A percentile compares a stretch with the other conserved stretches of the same genome.
Conservation (phyloP, 2,329 filamentous ascomycete species). For the Claviceps lovelessii region DNA sequence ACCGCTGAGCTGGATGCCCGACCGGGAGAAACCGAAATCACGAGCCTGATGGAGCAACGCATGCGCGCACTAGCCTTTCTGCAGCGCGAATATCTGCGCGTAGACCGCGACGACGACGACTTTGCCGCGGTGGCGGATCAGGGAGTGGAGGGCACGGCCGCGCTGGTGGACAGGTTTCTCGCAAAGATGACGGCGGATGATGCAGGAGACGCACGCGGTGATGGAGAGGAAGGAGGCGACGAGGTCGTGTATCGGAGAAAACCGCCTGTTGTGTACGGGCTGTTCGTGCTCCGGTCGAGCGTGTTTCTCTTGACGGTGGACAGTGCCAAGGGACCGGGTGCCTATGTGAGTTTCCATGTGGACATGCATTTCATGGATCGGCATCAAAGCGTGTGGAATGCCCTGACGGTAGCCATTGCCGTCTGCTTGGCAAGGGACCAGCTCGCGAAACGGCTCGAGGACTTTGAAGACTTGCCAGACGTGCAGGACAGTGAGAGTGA, state of each 20-base stretch:
- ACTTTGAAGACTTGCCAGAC: slow-evolving; percentile 20
- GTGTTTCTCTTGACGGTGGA: slow-evolving; percentile 27
- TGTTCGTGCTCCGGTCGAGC: slow-evolving; percentile 26
- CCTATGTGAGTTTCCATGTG: slow-evolving; percentile 29
- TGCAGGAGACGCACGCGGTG: slow-evolving; percentile 1
- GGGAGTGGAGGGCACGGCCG: neutral
- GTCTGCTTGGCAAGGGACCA: slow-evolving; percentile 27
- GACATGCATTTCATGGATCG: slow-evolving; percentile 25
- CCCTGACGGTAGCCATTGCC: slow-evolving; percentile 26
- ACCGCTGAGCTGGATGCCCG: slow-evolving; percentile 21
- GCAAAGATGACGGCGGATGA: neutral
- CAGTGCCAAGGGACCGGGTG: slow-evolving; percentile 20
- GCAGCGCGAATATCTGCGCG: slow-evolving; percentile 22
- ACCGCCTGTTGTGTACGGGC: slow-evolving; percentile 28
- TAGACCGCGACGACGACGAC: slow-evolving; percentile 15
- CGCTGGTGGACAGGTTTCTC: slow-evolving; percentile 6
- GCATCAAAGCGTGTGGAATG: slow-evolving; percentile 30
- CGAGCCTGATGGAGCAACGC: slow-evolving; percentile 20
- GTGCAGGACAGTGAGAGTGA: slow-evolving; percentile 25
- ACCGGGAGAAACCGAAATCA: slow-evolving; percentile 17
- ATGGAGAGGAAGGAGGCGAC: neutral
- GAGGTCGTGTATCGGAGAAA: slow-evolving; percentile 13
- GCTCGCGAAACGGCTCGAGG: slow-evolving; percentile 18
- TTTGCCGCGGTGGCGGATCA: slow-evolving; percentile 13
- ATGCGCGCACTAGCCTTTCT: slow-evolving; percentile 22